Evolutionary conservation across 176 grass and related monocot genomes (phyloP).

Genomic region (Tuctoria greenei): DNA sequence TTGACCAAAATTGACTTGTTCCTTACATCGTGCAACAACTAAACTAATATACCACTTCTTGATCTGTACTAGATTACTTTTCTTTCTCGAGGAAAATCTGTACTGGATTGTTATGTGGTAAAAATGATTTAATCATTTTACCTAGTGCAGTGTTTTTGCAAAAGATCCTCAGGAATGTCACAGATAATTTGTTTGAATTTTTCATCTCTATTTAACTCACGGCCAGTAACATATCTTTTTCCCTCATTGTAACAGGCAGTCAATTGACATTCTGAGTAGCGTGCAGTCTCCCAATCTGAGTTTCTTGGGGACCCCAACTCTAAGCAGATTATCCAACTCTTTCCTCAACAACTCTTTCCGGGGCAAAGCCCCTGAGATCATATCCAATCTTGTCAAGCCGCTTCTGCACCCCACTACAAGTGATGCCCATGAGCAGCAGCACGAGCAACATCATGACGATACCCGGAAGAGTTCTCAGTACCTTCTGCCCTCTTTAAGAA

Average conservation of each 20-base stretch:
- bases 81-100: too few relatives aligned
- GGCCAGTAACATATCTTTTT: not conserved
- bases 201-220: not conserved
- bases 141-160: not conserved
- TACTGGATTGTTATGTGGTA: not conserved
- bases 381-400: constrained; percentile 63
- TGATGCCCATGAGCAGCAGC: constrained; percentile 20
- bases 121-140: not conserved
- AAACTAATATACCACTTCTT: not conserved
- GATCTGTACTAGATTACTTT: not conserved
- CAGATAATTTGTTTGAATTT: not conserved
- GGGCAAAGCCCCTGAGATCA: constrained; percentile 66
- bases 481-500: constrained; percentile 63
- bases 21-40: not conserved
- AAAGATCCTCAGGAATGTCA: not conserved
- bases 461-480: constrained; percentile 68
- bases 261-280: constrained; percentile 77
- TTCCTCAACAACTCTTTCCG: constrained; percentile 69
- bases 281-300: constrained; percentile 68
- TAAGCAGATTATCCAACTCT: constrained; percentile 76
- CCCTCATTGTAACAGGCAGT: constrained; percentile 61
- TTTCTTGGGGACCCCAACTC: constrained; percentile 71
- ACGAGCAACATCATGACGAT: constrained; percentile 43
- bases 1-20: not conserved
- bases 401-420: constrained; percentile 51